Evolutionary conservation across 371 early-diverging fungal genomes (phyloP).

Genomic region (Modicella reniformis): DNA sequence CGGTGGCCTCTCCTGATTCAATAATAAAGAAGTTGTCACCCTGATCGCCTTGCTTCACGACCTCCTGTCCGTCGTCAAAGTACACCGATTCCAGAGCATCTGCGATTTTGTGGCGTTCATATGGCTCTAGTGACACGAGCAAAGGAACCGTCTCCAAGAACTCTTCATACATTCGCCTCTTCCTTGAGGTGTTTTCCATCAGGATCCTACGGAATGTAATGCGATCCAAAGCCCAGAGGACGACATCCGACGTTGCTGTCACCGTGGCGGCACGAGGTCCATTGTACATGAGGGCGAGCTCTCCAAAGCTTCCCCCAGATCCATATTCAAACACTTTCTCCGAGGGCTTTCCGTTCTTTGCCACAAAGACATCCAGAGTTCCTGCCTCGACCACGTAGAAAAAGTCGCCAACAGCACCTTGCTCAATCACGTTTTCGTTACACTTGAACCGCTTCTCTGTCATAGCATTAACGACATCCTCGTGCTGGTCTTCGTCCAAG

Average conservation of each 20-base stretch:
- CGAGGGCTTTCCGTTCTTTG: slow-evolving; percentile 63
- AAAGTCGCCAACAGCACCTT: slow-evolving; percentile 96
- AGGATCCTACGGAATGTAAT: slow-evolving; percentile 93
- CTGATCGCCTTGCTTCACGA: slow-evolving; percentile 89
- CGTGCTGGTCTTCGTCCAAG: slow-evolving; percentile 94
- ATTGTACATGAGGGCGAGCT: slow-evolving; percentile 97
- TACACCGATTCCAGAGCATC: slow-evolving; percentile 90
- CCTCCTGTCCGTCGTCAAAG: slow-evolving; percentile 81
- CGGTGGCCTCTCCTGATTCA: slow-evolving; percentile 88
- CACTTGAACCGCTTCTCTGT: slow-evolving; percentile 82
- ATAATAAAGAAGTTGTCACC: slow-evolving; percentile 89
- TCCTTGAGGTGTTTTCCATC: slow-evolving; percentile 92
- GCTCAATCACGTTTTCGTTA: slow-evolving; percentile 88
- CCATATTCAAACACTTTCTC: slow-evolving; percentile 83
- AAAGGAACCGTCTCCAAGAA: slow-evolving; percentile 91
- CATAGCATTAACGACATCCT: slow-evolving; percentile 96
- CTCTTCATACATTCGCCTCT: slow-evolving; percentile 91
- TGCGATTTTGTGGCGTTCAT: slow-evolving; percentile 94
- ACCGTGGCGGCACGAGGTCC: slow-evolving; percentile 96
- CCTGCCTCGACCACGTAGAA: slow-evolving; percentile 98
- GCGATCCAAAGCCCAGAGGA: slow-evolving; percentile 95
- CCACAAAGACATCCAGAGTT: slow-evolving; percentile 91
- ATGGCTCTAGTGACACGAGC: slow-evolving; percentile 84
- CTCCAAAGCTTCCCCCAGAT: slow-evolving; percentile 94
- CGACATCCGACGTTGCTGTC: slow-evolving; percentile 81